Evolutionary conservation across 257 asterid species (phyloP).

Genomic region (Nicotiana attenuata): DNA sequence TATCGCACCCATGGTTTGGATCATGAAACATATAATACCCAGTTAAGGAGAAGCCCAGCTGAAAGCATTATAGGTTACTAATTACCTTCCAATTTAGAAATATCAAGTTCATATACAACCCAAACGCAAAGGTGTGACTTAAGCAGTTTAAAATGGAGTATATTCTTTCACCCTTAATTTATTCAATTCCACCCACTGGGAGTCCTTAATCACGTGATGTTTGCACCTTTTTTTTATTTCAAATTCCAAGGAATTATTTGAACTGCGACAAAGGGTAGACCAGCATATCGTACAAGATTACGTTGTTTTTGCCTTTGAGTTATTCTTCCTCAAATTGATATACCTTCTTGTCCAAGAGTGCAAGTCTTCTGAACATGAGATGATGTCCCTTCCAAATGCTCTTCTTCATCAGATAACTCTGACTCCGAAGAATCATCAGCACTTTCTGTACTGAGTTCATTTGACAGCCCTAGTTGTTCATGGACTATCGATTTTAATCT

Average conservation of each 20-base stretch:
- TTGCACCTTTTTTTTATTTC: background rate
- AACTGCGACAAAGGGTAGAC: background rate
- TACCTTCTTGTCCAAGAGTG: slow-evolving; percentile 43
- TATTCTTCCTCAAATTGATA: background rate
- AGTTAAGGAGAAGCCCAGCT: background rate
- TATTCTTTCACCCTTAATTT: background rate
- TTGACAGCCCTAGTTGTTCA: slow-evolving; percentile 55
- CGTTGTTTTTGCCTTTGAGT: background rate
- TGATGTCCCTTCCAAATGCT: slow-evolving; percentile 29
- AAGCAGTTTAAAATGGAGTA: background rate
- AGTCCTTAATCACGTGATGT: background rate
- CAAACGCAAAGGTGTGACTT: background rate
- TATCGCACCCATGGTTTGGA: background rate
- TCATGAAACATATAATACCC: background rate
- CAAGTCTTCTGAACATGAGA: slow-evolving; percentile 28
- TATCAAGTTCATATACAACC: background rate
- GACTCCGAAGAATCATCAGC: slow-evolving; percentile 41
- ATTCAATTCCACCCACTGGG: background rate
- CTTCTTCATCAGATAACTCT: slow-evolving; percentile 41
- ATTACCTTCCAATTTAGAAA: background rate
- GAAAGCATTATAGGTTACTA: background rate
- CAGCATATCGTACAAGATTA: background rate
- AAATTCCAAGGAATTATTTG: background rate
- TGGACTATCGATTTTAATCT: slow-evolving; percentile 38
- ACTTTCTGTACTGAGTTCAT: slow-evolving; percentile 30